Percentiles rank a stretch among this genome's conserved stretches.
Conservation (phyloP, 208 protist species). For the Leishmania gerbilli region DNA sequence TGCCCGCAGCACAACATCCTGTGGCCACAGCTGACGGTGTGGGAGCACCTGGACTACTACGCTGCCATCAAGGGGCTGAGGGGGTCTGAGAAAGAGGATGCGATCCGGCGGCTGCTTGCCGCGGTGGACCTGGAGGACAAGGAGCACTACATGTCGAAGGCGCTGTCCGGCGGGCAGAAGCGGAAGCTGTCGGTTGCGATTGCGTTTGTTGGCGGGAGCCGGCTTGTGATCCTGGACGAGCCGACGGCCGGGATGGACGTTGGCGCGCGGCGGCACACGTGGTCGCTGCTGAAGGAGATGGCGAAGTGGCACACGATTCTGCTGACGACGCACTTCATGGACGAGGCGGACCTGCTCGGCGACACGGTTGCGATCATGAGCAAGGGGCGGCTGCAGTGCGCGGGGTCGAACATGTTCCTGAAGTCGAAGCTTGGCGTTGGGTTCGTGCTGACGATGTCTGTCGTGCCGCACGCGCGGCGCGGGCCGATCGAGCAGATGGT, state of each 20-base stretch:
- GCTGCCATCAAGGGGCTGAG: slow-evolving; percentile 83
- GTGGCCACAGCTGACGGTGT: slow-evolving; percentile 78
- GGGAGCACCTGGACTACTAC: slow-evolving; percentile 93
- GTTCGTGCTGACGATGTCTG: slow-evolving; percentile 55
- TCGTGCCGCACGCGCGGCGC: slow-evolving; percentile 20
- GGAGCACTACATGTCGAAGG: slow-evolving; percentile 32
- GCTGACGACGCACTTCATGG: slow-evolving; percentile 94
- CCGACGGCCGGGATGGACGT: slow-evolving; percentile 89
- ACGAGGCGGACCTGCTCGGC: slow-evolving; percentile 96
- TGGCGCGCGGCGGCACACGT: slow-evolving; percentile 64
- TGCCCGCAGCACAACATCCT: slow-evolving; percentile 63
- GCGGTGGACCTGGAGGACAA: slow-evolving; percentile 71
- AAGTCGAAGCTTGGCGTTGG: slow-evolving; percentile 68
- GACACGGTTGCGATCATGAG: slow-evolving; percentile 95
- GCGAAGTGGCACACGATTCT: slow-evolving; percentile 50
- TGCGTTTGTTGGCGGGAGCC: slow-evolving; percentile 77
- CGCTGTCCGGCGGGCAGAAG: slow-evolving; percentile 88
- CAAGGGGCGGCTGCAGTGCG: slow-evolving; percentile 58
- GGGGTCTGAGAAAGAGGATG: slow-evolving; percentile 25
- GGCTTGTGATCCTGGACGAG: slow-evolving; percentile 88
- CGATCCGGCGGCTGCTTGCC: slow-evolving; percentile 45
- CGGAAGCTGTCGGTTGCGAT: slow-evolving; percentile 85
- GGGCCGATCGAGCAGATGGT: slow-evolving; percentile 32
- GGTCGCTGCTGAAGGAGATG: slow-evolving; percentile 56
- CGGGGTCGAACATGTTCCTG: slow-evolving; percentile 63